Evolutionary conservation across 371 early-diverging fungal species (phyloP), one percentile per base, ranked within the genome.

Genomic region (Apophysomyces ossiformis): DNA sequence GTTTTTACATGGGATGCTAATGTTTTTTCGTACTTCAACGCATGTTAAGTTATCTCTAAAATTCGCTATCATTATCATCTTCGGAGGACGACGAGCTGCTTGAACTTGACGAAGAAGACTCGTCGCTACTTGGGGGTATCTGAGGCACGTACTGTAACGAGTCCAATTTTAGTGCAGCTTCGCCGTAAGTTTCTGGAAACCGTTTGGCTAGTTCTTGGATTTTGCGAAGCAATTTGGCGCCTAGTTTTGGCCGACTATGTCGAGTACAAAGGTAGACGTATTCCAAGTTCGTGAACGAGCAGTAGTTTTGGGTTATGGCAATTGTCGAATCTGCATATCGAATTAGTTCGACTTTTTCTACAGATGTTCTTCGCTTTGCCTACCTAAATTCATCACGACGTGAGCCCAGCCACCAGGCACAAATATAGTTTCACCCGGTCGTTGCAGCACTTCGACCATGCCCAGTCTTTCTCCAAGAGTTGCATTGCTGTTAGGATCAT

Each of bases 381-480:
- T 77, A 86, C 89, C 89, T 26, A 92, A 71, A 74, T 94, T 94
- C 82, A 94, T 90, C 8, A 94, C 95, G 8, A 92, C 89, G 71
- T 93, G 95, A 1, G 84, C 75, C 95, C 95, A 93, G 0, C 93
- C 95, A 38, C 92, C 91, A 21, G 95, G 95, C 0, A 94, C 93
- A 78, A 90, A 94, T 44, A 94, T 90, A 8, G 89, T 92, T 74
- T 93, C 93, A 0, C 92, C 92, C 1, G 93, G 93, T 18, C 82
- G 72, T 64, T 94, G 95, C 39, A 92, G 63, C 6, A 90, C 87
- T 59, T 94, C 86, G 2, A 92, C 73, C 89, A 93, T 90, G 0
- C 90, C 91, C 46, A 85, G 77, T 62, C 80, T 68, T 59, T 90
- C 82, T 16, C 85, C 88, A 15, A 86, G 61, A 2, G 84, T 83